These are phyloP conservation scores for Porpolomopsis calyptriformis DNA, from an alignment of 768 basidiomycete species.

Conservation along the genomic window DNA sequence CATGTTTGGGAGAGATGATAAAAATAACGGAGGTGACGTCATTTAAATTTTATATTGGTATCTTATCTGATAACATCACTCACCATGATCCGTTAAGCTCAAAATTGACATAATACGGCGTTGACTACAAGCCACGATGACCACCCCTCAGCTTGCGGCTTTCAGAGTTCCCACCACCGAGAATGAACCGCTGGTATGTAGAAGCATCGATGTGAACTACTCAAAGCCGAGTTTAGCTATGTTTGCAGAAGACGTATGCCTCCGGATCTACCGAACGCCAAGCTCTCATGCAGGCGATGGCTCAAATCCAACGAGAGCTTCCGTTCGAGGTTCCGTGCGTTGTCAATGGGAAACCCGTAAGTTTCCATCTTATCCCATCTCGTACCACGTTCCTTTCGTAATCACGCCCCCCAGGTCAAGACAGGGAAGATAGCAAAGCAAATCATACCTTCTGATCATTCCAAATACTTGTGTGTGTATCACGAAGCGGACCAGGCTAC, in stretches of 20 bases:
- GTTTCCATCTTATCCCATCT: conserved; percentile 15
- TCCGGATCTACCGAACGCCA: conserved; percentile 70
- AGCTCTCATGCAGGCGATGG: conserved; percentile 59
- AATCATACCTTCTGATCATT: conserved; percentile 78
- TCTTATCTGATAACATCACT: neutral
- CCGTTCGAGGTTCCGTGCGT: conserved; percentile 93
- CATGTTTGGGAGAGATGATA: too few species aligned
- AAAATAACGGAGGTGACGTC: too few species aligned
- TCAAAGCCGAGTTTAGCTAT: conserved; percentile 2
- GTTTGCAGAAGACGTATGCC: conserved; percentile 58
- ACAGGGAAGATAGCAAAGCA: conserved; percentile 75
- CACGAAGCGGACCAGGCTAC: conserved; percentile 78
- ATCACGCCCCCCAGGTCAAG: conserved; percentile 42
- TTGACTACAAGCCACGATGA: conserved; percentile 33
- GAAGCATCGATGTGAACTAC: neutral
- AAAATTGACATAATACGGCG: neutral
- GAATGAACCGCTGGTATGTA: conserved; percentile 87
- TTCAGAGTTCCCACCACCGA: conserved; percentile 80
- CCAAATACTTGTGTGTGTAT: conserved; percentile 70
- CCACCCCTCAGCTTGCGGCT: conserved; percentile 65
- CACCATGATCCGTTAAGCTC: neutral
- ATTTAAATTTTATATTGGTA: too few species aligned
- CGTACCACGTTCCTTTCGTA: neutral
- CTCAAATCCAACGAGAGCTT: conserved; percentile 69
- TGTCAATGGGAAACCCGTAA: conserved; percentile 77